Percentiles rank a stretch among this genome's conserved stretches.
These are phyloP conservation scores for Heliamphora ciliata DNA, from an alignment of 179 eudicot species.

Conservation along the genomic window DNA sequence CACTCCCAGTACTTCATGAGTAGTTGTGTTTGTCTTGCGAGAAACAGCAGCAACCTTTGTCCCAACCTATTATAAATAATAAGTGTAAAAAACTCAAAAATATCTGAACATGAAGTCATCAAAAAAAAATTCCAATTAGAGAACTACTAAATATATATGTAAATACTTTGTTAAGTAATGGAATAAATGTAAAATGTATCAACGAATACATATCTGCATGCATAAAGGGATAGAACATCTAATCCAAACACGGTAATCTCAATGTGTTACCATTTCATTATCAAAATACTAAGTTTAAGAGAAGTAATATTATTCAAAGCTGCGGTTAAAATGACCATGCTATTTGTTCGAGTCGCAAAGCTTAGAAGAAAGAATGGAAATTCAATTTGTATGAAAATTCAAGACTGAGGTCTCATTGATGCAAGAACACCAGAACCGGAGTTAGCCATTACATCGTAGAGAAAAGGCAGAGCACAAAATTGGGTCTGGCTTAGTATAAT, in stretches of 20 bases:
- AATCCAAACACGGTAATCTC: slow-evolving; percentile 2
- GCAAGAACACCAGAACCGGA: neutral
- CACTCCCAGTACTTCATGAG: slow-evolving; percentile 89
- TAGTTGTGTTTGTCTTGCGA: slow-evolving; percentile 87
- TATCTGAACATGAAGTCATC: neutral
- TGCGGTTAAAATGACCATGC: neutral
- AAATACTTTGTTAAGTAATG: too few species aligned
- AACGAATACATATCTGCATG: neutral
- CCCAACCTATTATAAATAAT: slow-evolving; percentile 60
- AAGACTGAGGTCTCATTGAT: neutral
- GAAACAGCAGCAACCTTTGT: slow-evolving; percentile 96
- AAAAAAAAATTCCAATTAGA: neutral
- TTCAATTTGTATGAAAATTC: neutral
- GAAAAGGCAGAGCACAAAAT: neutral
- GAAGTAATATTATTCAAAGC: neutral
- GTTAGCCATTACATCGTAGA: neutral
- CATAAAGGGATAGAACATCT: slow-evolving; percentile 2
- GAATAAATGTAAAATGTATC: neutral
- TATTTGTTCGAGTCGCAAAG: neutral
- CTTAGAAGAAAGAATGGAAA: neutral
- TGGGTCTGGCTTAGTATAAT: neutral
- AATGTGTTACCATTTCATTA: neutral
- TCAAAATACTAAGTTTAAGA: neutral
- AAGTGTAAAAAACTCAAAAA: neutral
- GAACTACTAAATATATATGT: neutral